A percentile compares a stretch with the other conserved stretches of the same genome.
Evolutionary conservation across 1,284 basidiomycete species (phyloP).

Genomic region (Omphalotus olearius): DNA sequence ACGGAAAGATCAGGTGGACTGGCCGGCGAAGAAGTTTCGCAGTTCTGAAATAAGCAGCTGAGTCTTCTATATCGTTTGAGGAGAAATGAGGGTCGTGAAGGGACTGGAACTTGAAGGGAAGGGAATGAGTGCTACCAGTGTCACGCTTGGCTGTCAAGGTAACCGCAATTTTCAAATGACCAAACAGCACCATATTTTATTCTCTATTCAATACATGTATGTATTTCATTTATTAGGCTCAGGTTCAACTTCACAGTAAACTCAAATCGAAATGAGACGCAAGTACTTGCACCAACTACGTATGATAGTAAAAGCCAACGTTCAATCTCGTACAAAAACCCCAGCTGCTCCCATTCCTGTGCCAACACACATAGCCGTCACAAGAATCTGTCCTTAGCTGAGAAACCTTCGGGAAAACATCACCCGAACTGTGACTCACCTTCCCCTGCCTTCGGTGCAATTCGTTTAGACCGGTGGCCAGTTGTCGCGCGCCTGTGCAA

Average conservation of each 20-base stretch:
- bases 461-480: constrained; percentile 86
- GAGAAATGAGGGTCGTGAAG: constrained; percentile 8
- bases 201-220: too few relatives aligned
- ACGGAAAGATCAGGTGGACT: constrained; percentile 5
- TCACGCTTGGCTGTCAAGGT: too few relatives aligned
- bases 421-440: constrained; percentile 34
- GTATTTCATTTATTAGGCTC: too few relatives aligned
- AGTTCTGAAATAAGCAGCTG: background rate
- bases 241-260: too few relatives aligned
- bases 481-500: constrained; percentile 83
- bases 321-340: constrained; percentile 54
- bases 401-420: background rate
- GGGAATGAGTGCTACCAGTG: background rate
- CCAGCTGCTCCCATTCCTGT: constrained; percentile 90
- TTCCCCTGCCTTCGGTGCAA: constrained; percentile 74
- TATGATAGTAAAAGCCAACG: too few relatives aligned
- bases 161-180: background rate
- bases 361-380: constrained; percentile 86
- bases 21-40: constrained; percentile 11
- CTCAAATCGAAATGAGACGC: too few relatives aligned
- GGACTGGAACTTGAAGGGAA: background rate
- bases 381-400: constrained; percentile 48
- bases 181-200: background rate
- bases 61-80: constrained; percentile 1
- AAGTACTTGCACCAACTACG: too few relatives aligned